Evolutionary conservation across 106 monocot genomes (phyloP).

Genomic region (Phalaenopsis equestris): DNA sequence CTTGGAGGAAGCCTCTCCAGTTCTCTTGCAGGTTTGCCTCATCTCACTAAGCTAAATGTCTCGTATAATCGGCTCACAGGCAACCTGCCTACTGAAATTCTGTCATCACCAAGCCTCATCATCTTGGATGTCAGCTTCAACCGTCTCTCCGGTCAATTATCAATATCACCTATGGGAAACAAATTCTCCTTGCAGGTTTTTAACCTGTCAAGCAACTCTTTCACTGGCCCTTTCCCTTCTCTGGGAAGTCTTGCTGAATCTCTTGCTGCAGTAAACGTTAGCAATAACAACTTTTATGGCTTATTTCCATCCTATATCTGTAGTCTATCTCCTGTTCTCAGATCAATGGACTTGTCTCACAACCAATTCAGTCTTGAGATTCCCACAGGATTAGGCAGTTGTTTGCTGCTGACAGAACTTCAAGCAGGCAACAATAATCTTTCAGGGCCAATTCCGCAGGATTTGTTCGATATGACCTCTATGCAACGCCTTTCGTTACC

Average conservation of each 20-base stretch:
- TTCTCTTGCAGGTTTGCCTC: neutral
- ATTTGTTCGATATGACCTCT: neutral
- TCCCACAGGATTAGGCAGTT: neutral
- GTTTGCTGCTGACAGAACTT: neutral
- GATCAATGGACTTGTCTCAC: neutral
- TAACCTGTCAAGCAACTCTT: conserved; percentile 9
- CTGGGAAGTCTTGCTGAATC: conserved; percentile 4
- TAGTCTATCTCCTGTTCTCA: neutral
- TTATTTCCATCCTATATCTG: conserved; percentile 1
- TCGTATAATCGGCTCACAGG: neutral
- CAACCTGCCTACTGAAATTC: neutral
- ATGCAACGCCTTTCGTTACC: neutral
- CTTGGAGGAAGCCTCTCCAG: neutral
- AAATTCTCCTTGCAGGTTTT: neutral
- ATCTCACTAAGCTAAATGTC: neutral
- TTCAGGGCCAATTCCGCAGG: neutral
- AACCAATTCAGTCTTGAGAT: neutral
- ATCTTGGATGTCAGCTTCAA: conserved; percentile 9
- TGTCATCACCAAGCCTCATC: neutral
- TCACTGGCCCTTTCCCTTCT: neutral
- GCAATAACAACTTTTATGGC: conserved; percentile 5
- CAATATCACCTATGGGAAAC: neutral
- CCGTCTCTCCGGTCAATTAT: neutral
- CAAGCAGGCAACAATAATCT: conserved; percentile 7
- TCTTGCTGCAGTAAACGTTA: neutral